Conservation (phyloP, 1,284 basidiomycete species). For the Bjerkandera adusta region DNA sequence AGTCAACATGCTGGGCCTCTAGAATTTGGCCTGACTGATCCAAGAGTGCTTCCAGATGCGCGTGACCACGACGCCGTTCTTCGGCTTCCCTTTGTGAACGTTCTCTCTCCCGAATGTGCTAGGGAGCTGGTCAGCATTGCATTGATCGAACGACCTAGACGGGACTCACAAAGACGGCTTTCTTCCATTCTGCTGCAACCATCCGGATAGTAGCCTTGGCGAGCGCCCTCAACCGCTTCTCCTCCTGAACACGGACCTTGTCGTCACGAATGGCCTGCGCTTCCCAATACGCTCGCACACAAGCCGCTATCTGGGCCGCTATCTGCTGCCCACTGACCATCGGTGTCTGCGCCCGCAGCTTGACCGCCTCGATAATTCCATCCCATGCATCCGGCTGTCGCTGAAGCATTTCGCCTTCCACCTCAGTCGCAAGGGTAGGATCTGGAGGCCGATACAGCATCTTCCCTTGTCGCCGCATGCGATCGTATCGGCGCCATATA, state of each 20-base stretch:
- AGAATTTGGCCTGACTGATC: conserved; percentile 88
- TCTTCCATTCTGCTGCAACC: conserved; percentile 84
- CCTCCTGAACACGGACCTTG: conserved; percentile 60
- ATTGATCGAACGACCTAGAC: conserved; percentile 6
- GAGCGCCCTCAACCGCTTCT: conserved; percentile 63
- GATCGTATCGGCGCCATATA: conserved; percentile 52
- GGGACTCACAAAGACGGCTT: conserved; percentile 83
- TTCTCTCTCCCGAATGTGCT: conserved; percentile 75
- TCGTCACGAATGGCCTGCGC: conserved; percentile 63
- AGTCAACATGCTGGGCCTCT: conserved; percentile 77
- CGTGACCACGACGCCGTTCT: conserved; percentile 68
- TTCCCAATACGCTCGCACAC: conserved; percentile 82
- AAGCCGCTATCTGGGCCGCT: conserved; percentile 61
- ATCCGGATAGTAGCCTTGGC: conserved; percentile 72
- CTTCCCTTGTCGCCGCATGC: conserved; percentile 39
- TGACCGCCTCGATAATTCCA: conserved; percentile 45
- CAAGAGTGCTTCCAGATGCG: conserved; percentile 89
- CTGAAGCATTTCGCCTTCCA: conserved; percentile 9
- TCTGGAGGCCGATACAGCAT: conserved; percentile 25
- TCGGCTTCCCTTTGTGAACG: conserved; percentile 58
- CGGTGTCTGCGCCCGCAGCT: conserved; percentile 33
- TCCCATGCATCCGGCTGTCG: conserved; percentile 45
- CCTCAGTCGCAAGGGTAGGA: conserved; percentile 14
- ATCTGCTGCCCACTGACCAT: conserved; percentile 48
- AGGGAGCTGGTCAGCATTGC: conserved; percentile 4